phyloP scores from a whole-genome alignment of 169 alveolate species.

The Neospora caninum region DNA sequence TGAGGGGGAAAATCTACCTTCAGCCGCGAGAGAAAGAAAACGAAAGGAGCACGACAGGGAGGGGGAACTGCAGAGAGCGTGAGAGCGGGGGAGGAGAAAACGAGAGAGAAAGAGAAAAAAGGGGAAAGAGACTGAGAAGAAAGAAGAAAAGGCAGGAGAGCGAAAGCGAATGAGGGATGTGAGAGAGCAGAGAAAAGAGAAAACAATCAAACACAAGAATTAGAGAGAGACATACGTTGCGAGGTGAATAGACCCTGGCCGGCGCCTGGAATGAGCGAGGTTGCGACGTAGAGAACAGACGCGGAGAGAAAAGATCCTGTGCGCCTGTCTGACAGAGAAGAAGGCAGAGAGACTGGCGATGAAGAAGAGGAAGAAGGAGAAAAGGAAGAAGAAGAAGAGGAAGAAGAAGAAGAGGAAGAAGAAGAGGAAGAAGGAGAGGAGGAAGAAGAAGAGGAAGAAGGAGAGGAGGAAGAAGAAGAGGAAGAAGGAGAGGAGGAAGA shows the following conservation, averaged over 20 bases:
- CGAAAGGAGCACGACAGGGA: neutral
- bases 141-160: neutral
- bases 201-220: neutral
- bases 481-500: neutral
- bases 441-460: neutral
- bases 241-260: constrained; percentile 27
- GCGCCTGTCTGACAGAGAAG: neutral
- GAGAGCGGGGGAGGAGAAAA: neutral
- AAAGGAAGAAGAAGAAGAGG: neutral
- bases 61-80: neutral
- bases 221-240: neutral
- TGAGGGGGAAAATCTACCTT: neutral
- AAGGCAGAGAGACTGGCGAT: neutral
- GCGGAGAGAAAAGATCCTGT: neutral
- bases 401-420: neutral
- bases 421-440: neutral
- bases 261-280: constrained; percentile 4
- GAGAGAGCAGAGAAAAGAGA: neutral
- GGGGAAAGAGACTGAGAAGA: neutral
- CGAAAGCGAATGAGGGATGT: neutral
- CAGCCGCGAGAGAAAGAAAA: neutral
- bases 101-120: too few species aligned
- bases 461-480: neutral
- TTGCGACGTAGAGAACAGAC: neutral
- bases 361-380: neutral